Conservation (phyloP, 805 yeast genomes). For the Ogataea siamensis region DNA sequence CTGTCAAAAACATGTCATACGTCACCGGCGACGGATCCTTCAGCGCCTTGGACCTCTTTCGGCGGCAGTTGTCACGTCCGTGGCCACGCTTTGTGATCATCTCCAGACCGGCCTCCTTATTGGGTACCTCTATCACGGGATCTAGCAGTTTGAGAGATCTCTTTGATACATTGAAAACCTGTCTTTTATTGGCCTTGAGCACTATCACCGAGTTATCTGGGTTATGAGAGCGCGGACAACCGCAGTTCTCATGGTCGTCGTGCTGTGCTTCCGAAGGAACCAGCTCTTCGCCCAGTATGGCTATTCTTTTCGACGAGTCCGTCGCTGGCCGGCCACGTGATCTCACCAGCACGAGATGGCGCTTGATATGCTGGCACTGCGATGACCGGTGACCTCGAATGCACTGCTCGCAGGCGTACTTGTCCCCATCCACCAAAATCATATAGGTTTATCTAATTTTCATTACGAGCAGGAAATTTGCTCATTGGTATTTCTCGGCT, state of each 20-base stretch:
- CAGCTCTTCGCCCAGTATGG: conserved; percentile 48
- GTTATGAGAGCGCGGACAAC: conserved; percentile 3
- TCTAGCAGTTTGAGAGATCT: conserved; percentile 33
- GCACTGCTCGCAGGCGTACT: conserved; percentile 83
- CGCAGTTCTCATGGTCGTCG: conserved; percentile 8
- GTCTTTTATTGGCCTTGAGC: conserved; percentile 35
- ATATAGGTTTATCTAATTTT: conserved; percentile 34
- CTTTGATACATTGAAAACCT: conserved; percentile 36
- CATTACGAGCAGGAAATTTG: conserved; percentile 12
- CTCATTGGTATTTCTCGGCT: conserved; percentile 13
- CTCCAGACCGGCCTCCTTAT: conserved; percentile 32
- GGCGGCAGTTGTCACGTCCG: conserved; percentile 19
- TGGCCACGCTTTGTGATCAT: conserved; percentile 27
- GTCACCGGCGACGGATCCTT: conserved; percentile 4
- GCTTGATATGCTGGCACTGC: conserved; percentile 73
- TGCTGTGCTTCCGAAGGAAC: conserved; percentile 1
- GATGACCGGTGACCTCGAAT: conserved; percentile 92
- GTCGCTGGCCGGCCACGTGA: conserved; percentile 85
- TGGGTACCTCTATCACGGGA: conserved; percentile 35
- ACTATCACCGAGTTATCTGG: conserved; percentile 29
- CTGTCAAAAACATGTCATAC: conserved; percentile 34
- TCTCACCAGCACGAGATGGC: conserved; percentile 83
- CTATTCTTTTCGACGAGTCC: conserved; percentile 55
- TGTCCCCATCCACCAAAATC: conserved; percentile 77
- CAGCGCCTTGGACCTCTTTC: conserved; percentile 1